Base-by-base conservation (phyloP, 768 basidiomycete species). In the Amanita phalloides region DNA sequence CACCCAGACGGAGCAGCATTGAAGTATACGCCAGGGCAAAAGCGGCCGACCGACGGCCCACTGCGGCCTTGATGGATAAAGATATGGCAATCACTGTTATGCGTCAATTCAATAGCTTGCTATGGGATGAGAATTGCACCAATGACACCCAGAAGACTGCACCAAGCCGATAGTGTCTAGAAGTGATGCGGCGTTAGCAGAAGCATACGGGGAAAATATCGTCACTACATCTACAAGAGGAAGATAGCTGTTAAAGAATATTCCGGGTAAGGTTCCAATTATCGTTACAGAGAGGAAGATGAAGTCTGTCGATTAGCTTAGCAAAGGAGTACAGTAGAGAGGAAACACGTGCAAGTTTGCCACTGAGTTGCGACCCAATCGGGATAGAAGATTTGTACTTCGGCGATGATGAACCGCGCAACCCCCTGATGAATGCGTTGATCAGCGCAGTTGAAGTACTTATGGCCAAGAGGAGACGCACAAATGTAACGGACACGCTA, bases 1-100 rank as follows among this genome's bases (percentile, higher is more conserved):
- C 82, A 84, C 5, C 83, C 83, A 0, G 82, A 78, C n/a, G 67
- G 62, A n/a, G 80, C 75, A 1, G 77, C 67, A 57, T 84, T 75
- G 49, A 82, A 85, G 53, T 76, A n/a, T n/a, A 71, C 8, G 73
- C 73, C 1, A 84, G 67, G 0, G 77, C 82, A 57, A 75, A 84
- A 1, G 72, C 65, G 0, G 73, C 77, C 10, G 81, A 69, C 45
- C 72, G 74, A 13, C 77, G 73, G 1, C 81, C 79, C 13, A 66
- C 63, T 1, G 75, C 30, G 74, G 3, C 81, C 81, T 62, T 80
- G 61, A 37, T 72, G 30, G 30, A 30, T 30, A 30, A 30, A 30
- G 8, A 72, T 21, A 84, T 66, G 41, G 84, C 64, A 47, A 75
- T 81, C 14, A 81, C 81, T 77, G 60, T 45, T 6, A 20, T 14